These are phyloP conservation scores for Rhynchospora pubera DNA, from an alignment of 176 grass and related monocot genomes.

Conservation along the genomic window DNA sequence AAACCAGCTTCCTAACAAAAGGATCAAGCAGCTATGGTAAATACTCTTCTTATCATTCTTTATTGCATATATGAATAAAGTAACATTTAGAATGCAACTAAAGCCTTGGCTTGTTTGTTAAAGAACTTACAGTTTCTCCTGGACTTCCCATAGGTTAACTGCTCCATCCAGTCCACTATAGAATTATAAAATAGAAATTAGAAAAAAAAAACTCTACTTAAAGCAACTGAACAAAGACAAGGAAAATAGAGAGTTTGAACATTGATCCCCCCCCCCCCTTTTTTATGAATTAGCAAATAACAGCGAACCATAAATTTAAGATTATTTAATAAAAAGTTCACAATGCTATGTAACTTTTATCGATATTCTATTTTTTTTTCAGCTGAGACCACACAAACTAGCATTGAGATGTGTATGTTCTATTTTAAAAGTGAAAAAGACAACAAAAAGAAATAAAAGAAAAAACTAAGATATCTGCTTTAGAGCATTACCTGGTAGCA, in stretches of 20 bases:
- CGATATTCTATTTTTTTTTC: neutral
- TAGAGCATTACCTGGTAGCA: slow-evolving; percentile 50
- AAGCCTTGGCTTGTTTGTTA: neutral
- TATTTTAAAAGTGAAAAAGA: neutral
- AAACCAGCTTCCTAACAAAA: neutral
- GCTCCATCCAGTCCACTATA: slow-evolving; percentile 81
- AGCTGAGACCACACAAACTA: neutral
- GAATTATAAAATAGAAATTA: slow-evolving; percentile 30
- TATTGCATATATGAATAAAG: neutral
- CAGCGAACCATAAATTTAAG: neutral
- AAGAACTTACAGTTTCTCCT: slow-evolving; percentile 51
- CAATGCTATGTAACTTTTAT: neutral
- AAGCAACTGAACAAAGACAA: neutral
- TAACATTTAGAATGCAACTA: neutral
- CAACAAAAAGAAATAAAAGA: neutral
- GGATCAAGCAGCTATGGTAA: neutral
- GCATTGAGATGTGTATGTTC: neutral
- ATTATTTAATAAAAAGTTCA: neutral
- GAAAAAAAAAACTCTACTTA: neutral
- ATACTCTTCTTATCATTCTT: neutral
- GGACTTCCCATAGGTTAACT: slow-evolving; percentile 77
- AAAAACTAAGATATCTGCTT: neutral
- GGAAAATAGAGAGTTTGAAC: neutral
- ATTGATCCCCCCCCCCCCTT: neutral
- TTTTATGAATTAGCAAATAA: neutral